Percentiles rank a stretch among this genome's conserved stretches.
Conservation (phyloP, 108 stramenopile species). For the Nitzschia sp. region DNA sequence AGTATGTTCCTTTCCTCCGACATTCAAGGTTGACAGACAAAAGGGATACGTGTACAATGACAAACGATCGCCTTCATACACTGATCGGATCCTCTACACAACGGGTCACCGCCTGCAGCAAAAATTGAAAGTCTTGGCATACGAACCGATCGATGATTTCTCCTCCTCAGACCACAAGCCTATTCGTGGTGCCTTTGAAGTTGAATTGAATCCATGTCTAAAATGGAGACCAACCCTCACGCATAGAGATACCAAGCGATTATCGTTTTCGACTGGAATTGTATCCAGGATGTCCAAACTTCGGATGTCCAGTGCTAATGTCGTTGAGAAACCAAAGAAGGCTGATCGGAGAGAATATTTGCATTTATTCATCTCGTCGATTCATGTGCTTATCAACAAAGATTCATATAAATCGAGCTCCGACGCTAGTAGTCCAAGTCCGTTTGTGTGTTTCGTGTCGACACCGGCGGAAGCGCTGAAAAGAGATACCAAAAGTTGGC, state of each 20-base stretch:
- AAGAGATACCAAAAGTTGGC: conserved; percentile 3
- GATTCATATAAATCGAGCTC: conserved; percentile 2
- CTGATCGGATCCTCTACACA: conserved; percentile 82
- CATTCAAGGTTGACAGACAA: conserved; percentile 70
- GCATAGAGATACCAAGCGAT: no score
- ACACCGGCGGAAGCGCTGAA: conserved; percentile 27
- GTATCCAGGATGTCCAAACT: no score
- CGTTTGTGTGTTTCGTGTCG: conserved; percentile 38
- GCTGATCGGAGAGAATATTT: conserved; percentile 5
- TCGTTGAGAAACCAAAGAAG: neutral
- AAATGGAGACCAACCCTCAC: conserved; percentile 19
- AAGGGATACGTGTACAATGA: conserved; percentile 61
- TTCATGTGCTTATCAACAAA: conserved; percentile 18
- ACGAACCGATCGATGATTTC: conserved; percentile 64
- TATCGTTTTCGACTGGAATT: no score
- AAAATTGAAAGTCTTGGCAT: conserved; percentile 45
- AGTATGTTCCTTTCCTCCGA: conserved; percentile 72
- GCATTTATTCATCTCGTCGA: conserved; percentile 40
- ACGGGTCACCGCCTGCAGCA: conserved; percentile 46
- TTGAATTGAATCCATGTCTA: conserved; percentile 33
- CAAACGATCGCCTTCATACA: conserved; percentile 77
- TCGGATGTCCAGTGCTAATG: no score
- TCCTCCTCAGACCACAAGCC: conserved; percentile 85
- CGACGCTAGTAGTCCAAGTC: conserved; percentile 18
- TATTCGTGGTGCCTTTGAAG: conserved; percentile 59